Evolutionary conservation across 2,329 filamentous ascomycete genomes (phyloP), one percentile per base, ranked within the genome.

Genomic region (Aureobasidium lini): DNA sequence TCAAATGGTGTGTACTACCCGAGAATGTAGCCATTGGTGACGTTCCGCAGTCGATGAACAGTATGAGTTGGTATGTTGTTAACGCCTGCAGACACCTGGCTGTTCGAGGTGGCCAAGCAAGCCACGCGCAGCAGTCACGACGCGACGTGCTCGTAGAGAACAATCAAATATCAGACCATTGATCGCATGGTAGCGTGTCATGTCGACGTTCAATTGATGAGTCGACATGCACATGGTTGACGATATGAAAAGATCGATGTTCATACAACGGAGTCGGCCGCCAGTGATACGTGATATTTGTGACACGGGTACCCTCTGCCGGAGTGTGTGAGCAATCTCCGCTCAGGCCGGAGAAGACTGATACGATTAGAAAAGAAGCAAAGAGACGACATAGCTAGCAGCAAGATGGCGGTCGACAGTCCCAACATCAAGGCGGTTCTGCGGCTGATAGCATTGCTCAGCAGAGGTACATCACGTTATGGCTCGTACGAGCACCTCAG

Each of bases 261-360:
- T 18, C 5, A 28, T 23, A 34, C 37, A 43, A 9, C 39, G 50
- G 50, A 32, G 50, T 43, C 15, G 37, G 50, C 50, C 50, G 39
- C 34, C 37, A 43, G 37, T 23, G 29, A 34, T 34, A 15, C 4
- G 43, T 40, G 34, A 23, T 43, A 37, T 13, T 32, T 54, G 39
- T 37, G n/a, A 43, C 50, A 54, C 50, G 39, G 39, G 37, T 54
- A 34, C 37, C 34, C 18, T 37, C 37, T 34, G 39, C 48, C 48
- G 48, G 23, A 28, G 48, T 37, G 48, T 36, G 39, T 42, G 50
- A 54, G 50, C 50, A 54, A 54, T 54, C 50, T 54, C 50, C 50
- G 50, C 50, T 54, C 49, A 53, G 15, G 50, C 50, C 50, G 50
- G 15, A 43, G 36, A 37, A 49, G n/a, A 37, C 32, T 23, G 47